These are phyloP conservation scores for Parmelia sp. DNA, from an alignment of 495 filamentous ascomycete genomes.

Conservation along the genomic window DNA sequence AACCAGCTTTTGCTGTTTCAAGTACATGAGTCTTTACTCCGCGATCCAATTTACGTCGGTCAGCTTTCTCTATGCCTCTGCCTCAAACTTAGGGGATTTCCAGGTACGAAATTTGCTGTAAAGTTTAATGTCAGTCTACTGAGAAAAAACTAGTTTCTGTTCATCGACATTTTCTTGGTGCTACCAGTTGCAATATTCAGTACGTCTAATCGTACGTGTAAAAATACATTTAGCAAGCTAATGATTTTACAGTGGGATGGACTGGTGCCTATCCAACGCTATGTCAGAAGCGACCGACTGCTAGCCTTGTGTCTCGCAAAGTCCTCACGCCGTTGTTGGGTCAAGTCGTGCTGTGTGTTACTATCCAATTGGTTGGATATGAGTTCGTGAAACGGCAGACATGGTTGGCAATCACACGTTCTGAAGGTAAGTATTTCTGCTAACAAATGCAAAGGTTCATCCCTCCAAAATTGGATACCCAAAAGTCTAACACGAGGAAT, in stretches of 20 bases:
- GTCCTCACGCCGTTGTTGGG: slow-evolving; percentile 84
- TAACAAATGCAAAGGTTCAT: slow-evolving; percentile 54
- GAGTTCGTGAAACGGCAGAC: slow-evolving; percentile 63
- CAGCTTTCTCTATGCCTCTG: slow-evolving; percentile 93
- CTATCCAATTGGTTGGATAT: slow-evolving; percentile 71
- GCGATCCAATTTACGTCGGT: slow-evolving; percentile 99
- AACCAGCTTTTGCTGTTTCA: slow-evolving; percentile 99
- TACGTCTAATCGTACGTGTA: slow-evolving; percentile 36
- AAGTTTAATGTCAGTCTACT: slow-evolving; percentile 10
- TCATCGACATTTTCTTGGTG: slow-evolving; percentile 88
- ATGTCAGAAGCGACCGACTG: slow-evolving; percentile 78
- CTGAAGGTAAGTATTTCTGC: slow-evolving; percentile 3
- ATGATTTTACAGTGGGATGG: slow-evolving; percentile 73
- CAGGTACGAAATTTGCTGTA: slow-evolving; percentile 48
- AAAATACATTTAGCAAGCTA: slow-evolving; percentile 7
- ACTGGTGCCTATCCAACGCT: slow-evolving; percentile 74
- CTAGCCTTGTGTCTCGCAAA: slow-evolving; percentile 88
- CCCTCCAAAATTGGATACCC: slow-evolving; percentile 64
- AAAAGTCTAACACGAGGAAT: slow-evolving; percentile 78
- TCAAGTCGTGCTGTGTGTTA: slow-evolving; percentile 74
- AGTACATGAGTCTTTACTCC: slow-evolving; percentile 98
- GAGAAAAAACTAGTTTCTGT: slow-evolving; percentile 59
- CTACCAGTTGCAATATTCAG: slow-evolving; percentile 95
- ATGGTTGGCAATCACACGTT: slow-evolving; percentile 50
- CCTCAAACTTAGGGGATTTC: slow-evolving; percentile 94